phyloP scores from a whole-genome alignment of 768 basidiomycete species.

The Cystoderma amianthinum region DNA sequence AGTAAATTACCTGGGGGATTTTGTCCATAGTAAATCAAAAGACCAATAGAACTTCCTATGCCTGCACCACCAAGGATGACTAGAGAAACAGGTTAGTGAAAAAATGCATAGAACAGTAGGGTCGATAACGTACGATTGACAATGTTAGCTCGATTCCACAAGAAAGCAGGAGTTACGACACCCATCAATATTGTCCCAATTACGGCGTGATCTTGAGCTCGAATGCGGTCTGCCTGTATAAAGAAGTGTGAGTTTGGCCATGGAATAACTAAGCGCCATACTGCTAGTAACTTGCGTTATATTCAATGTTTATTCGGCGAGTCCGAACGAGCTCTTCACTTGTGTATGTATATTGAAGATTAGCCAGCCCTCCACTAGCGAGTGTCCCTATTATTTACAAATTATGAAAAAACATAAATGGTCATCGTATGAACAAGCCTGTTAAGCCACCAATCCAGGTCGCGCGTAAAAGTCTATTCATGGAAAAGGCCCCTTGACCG shows the following conservation, averaged over 20 bases:
- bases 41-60: slow-evolving; percentile 54
- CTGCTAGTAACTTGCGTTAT: slow-evolving; percentile 39
- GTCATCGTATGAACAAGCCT: slow-evolving; percentile 29
- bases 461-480: slow-evolving; percentile 61
- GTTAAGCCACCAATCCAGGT: slow-evolving; percentile 65
- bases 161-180: slow-evolving; percentile 58
- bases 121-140: slow-evolving; percentile 44
- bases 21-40: slow-evolving; percentile 49
- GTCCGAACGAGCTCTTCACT: slow-evolving; percentile 40
- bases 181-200: slow-evolving; percentile 64
- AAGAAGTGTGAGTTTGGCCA: background rate
- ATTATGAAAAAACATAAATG: slow-evolving; percentile 3
- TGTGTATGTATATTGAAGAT: slow-evolving; percentile 50
- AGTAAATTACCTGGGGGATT: slow-evolving; percentile 47
- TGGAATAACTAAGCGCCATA: slow-evolving; percentile 3
- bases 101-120: background rate
- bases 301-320: slow-evolving; percentile 43
- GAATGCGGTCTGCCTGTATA: slow-evolving; percentile 44
- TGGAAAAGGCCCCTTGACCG: slow-evolving; percentile 45
- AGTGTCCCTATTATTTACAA: slow-evolving; percentile 30
- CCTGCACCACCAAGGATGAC: slow-evolving; percentile 71
- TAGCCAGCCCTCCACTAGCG: slow-evolving; percentile 50
- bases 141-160: slow-evolving; percentile 62
- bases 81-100: slow-evolving; percentile 14
- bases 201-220: slow-evolving; percentile 69